Evolutionary conservation across 78 protist genomes (phyloP).

Genomic region (Blattamonas nauphoetae): DNA sequence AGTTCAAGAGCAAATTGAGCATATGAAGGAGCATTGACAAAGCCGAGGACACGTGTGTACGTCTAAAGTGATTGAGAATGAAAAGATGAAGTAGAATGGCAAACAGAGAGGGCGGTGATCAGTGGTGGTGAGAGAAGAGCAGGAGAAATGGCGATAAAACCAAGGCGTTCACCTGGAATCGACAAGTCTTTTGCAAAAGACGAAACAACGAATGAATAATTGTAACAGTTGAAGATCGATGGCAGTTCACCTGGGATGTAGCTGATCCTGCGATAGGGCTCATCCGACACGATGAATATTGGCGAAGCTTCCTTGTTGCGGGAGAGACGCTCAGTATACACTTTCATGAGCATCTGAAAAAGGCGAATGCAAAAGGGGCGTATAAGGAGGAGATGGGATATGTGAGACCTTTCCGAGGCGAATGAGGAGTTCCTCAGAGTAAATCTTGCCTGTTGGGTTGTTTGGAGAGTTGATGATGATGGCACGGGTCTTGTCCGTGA

Average conservation of each 20-base stretch:
- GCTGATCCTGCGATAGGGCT: constrained; percentile 11
- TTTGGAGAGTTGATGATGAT: constrained; percentile 14
- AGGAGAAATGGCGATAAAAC: neutral
- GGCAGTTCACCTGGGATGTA: neutral
- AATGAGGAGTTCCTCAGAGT: neutral
- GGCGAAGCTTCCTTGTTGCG: neutral
- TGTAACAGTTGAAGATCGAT: neutral
- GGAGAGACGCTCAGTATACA: neutral
- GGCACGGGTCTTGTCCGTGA: constrained; percentile 1
- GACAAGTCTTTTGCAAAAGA: constrained; percentile 7
- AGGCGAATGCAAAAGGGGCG: neutral
- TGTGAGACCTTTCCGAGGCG: neutral
- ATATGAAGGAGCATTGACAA: neutral
- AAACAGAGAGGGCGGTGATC: neutral
- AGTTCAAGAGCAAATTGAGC: neutral
- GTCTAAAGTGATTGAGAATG: neutral
- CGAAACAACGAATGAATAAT: neutral
- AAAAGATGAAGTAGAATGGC: neutral
- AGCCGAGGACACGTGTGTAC: neutral
- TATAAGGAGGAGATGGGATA: neutral
- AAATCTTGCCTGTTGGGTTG: constrained; percentile 15
- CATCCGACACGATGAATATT: neutral
- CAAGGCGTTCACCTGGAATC: constrained; percentile 11
- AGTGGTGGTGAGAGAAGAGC: neutral
- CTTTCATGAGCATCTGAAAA: neutral